phyloP scores from a whole-genome alignment of 495 filamentous ascomycete genomes.

The Astrothelium subdiscretum region DNA sequence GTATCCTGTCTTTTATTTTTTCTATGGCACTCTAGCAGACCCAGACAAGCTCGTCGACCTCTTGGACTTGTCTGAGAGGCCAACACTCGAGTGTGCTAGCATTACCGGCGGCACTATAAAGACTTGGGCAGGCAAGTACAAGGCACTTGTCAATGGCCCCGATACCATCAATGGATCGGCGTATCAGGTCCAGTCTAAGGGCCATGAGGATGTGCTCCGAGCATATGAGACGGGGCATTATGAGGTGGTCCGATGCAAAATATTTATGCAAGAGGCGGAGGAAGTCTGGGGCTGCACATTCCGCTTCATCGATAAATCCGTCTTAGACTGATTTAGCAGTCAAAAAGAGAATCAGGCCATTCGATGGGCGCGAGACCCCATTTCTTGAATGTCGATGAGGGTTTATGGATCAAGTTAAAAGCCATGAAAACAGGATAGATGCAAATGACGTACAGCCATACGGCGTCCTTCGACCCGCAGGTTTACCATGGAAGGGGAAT shows the following conservation, averaged over 20 bases:
- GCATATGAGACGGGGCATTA: conserved; percentile 32
- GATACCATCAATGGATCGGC: conserved; percentile 24
- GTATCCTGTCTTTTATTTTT: conserved; percentile 34
- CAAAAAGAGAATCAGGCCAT: no score
- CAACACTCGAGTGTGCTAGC: conserved; percentile 13
- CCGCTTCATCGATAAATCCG: conserved; percentile 2
- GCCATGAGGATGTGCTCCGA: conserved; percentile 30
- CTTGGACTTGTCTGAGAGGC: conserved; percentile 13
- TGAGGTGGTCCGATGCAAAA: conserved; percentile 32
- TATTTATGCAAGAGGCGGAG: conserved; percentile 12
- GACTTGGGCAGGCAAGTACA: conserved; percentile 32
- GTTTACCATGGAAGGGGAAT: no score
- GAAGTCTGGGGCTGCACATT: conserved; percentile 5
- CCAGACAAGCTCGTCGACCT: conserved; percentile 14
- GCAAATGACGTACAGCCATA: no score
- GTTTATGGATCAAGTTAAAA: no score
- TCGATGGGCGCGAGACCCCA: no score
- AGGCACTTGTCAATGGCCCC: conserved; percentile 29
- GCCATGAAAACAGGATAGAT: no score
- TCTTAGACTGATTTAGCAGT: not conserved
- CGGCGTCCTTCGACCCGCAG: no score
- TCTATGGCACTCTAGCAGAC: conserved; percentile 27
- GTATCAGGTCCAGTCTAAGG: conserved; percentile 23
- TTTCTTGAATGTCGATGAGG: no score
- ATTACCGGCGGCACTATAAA: conserved; percentile 23